Evolutionary conservation across 2,329 filamentous ascomycete species (phyloP).

Genomic region (Neonectria ditissima): DNA sequence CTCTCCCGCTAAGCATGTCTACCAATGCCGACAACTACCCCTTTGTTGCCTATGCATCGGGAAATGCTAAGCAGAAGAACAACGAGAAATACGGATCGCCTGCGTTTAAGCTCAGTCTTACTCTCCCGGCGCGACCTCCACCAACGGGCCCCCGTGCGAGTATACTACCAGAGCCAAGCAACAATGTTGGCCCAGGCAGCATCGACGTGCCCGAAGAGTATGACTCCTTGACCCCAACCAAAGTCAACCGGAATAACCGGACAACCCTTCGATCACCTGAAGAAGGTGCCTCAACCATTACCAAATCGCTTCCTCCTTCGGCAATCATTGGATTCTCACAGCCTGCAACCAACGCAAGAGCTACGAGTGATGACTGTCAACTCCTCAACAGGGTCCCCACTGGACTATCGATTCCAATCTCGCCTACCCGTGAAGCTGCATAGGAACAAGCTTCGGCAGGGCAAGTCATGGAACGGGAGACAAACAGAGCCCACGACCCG

Average conservation of each 20-base stretch:
- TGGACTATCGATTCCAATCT: constrained; percentile 14
- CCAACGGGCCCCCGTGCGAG: background rate
- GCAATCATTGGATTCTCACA: constrained; percentile 33
- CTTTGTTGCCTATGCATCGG: background rate
- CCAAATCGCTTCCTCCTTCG: constrained; percentile 41
- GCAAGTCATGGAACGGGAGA: background rate
- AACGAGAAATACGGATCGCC: constrained; percentile 21
- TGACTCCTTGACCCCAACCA: constrained; percentile 38
- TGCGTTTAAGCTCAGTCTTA: constrained; percentile 15
- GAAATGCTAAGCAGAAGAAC: constrained; percentile 1
- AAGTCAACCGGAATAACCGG: constrained; percentile 21
- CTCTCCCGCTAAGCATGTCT: background rate
- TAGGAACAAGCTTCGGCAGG: constrained; percentile 39
- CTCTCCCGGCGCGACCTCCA: constrained; percentile 1
- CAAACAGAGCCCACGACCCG: background rate
- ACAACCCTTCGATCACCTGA: constrained; percentile 29
- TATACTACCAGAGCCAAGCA: constrained; percentile 1
- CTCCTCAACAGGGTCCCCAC: background rate
- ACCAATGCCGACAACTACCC: no score
- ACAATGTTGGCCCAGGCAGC: constrained; percentile 7
- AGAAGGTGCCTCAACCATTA: constrained; percentile 24
- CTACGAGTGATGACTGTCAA: constrained; percentile 5
- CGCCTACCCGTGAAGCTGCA: constrained; percentile 33
- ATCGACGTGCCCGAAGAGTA: constrained; percentile 22
- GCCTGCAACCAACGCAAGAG: constrained; percentile 24